These are phyloP conservation scores for Cupressus sempervirens DNA, from an alignment of 75 land plant species.

Conservation along the genomic window DNA sequence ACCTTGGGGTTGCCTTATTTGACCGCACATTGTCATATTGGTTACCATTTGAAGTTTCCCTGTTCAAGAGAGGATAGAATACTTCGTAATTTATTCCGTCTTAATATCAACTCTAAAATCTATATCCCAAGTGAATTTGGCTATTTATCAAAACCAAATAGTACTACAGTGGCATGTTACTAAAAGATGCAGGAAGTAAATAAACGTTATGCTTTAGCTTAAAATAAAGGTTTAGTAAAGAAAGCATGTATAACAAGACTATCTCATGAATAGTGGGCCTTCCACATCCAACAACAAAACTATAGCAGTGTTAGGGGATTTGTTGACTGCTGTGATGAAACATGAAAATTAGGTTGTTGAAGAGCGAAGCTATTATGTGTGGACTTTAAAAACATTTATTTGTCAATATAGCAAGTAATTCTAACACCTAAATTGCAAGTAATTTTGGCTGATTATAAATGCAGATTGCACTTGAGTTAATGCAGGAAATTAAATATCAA, in stretches of 20 bases:
- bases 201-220: conserved; percentile 82
- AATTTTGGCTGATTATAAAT: neutral
- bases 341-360: neutral
- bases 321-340: neutral
- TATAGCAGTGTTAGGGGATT: neutral
- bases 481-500: neutral
- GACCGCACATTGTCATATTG: no score
- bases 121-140: neutral
- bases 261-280: neutral
- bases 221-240: conserved; percentile 77
- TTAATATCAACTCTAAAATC: neutral
- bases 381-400: conserved; percentile 5
- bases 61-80: no score
- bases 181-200: no score
- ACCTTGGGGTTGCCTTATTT: no score
- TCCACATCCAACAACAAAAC: neutral
- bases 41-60: no score
- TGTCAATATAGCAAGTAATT: neutral
- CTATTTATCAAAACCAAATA: neutral
- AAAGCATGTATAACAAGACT: conserved; percentile 19
- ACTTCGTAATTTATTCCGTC: no score
- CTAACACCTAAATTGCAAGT: neutral
- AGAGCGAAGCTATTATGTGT: neutral
- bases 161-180: no score
- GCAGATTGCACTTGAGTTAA: neutral